Evolutionary conservation across 164 flowering plant species (phyloP).

Genomic region (Brasenia schreberi): DNA sequence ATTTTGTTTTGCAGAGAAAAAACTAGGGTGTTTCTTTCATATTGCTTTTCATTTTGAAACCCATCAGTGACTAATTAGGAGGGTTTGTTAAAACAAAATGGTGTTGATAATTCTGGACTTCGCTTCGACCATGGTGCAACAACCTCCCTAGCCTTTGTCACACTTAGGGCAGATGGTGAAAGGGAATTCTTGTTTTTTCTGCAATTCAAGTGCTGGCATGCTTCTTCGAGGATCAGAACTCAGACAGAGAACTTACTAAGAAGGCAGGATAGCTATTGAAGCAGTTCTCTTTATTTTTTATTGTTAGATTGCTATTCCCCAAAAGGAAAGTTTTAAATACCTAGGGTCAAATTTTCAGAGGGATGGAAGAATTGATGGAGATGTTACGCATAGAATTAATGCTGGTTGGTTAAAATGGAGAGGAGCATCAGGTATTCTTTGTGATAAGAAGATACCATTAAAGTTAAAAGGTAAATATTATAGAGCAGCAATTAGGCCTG

Average conservation of each 20-base stretch:
- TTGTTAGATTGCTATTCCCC: neutral
- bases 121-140: constrained; percentile 55
- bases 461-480: too few species aligned
- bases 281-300: neutral
- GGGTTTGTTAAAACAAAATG: constrained; percentile 48
- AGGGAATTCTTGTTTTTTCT: constrained; percentile 72
- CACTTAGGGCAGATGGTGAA: constrained; percentile 66
- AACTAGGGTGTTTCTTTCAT: constrained; percentile 59
- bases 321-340: too few species aligned
- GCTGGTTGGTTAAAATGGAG: too few species aligned
- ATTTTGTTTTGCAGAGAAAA: constrained; percentile 34
- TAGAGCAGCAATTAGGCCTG: too few species aligned
- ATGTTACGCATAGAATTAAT: too few species aligned
- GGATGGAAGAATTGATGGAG: too few species aligned
- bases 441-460: too few species aligned
- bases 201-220: constrained; percentile 86
- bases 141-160: constrained; percentile 66
- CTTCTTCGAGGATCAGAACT: constrained; percentile 64
- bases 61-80: too few species aligned
- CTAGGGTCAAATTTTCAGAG: too few species aligned
- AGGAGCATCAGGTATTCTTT: too few species aligned
- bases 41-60: constrained; percentile 16
- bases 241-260: constrained; percentile 29
- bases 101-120: constrained; percentile 49
- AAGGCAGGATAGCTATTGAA: constrained; percentile 18